A percentile compares a stretch with the other conserved stretches of the same genome.
Evolutionary conservation across 345 rosid species (phyloP).

Genomic region (Ceriops zippeliana): DNA sequence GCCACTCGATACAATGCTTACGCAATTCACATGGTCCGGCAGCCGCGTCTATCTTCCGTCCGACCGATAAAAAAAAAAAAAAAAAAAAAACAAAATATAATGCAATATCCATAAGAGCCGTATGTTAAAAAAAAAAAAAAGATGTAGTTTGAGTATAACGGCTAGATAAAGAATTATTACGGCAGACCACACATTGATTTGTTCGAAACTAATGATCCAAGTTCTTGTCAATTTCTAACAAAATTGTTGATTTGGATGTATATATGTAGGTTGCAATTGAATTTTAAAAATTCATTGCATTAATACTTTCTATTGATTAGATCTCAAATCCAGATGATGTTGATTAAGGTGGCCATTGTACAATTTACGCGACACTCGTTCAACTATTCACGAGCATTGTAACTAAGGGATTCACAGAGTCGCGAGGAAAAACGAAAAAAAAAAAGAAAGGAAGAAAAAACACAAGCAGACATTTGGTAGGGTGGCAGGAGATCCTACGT

Average conservation of each 20-base stretch:
- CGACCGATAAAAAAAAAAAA: too few species aligned
- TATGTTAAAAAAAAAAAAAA: background rate
- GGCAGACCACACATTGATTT: too few species aligned
- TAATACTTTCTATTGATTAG: background rate
- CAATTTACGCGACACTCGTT: too few species aligned
- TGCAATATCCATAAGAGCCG: background rate
- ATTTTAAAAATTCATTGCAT: background rate
- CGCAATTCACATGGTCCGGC: conserved; percentile 11
- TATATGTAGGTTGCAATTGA: too few species aligned
- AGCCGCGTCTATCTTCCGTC: background rate
- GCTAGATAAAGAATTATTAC: too few species aligned
- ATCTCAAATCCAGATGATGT: too few species aligned
- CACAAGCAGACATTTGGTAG: background rate
- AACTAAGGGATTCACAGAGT: conserved; percentile 10
- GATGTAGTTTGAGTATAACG: background rate
- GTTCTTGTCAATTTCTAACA: too few species aligned
- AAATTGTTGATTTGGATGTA: too few species aligned
- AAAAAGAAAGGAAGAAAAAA: too few species aligned
- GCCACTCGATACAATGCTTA: background rate
- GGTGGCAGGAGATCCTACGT: background rate
- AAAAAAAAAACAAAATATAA: too few species aligned
- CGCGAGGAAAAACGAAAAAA: background rate
- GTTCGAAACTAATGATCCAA: too few species aligned
- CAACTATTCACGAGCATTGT: conserved; percentile 2
- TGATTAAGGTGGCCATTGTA: too few species aligned